Conservation (phyloP, 805 yeast species). For the Scheffersomyces lignosus region DNA sequence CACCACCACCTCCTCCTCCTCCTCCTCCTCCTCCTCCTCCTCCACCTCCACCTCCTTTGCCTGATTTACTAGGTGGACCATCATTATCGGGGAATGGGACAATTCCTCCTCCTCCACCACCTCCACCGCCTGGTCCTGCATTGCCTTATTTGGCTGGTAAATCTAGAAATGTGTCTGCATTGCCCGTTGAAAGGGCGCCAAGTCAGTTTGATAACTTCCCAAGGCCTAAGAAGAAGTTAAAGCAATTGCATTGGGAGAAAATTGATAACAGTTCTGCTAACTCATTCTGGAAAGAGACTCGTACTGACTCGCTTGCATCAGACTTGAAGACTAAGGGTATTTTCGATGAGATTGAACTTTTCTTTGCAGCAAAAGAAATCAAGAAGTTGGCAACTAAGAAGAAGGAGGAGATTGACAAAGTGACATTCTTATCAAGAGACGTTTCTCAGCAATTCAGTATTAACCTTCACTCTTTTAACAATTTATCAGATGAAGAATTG, state of each 20-base stretch:
- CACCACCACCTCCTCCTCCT: conserved; percentile 11
- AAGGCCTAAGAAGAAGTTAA: conserved; percentile 58
- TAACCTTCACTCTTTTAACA: conserved; percentile 64
- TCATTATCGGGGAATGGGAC: conserved; percentile 10
- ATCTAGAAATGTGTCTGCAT: neutral
- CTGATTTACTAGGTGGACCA: conserved; percentile 8
- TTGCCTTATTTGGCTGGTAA: conserved; percentile 11
- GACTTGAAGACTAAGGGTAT: conserved; percentile 60
- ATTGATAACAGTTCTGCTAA: conserved; percentile 49
- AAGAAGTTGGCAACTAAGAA: conserved; percentile 43
- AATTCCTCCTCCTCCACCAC: conserved; percentile 29
- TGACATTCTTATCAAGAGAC: conserved; percentile 65
- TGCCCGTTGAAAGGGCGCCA: conserved; percentile 9
- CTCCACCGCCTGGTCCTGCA: conserved; percentile 27
- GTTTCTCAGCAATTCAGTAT: conserved; percentile 79
- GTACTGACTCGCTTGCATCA: conserved; percentile 44
- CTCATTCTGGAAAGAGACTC: conserved; percentile 62
- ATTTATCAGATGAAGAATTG: conserved; percentile 53
- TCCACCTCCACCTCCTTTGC: conserved; percentile 18
- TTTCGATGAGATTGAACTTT: conserved; percentile 60
- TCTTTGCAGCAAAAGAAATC: conserved; percentile 59
- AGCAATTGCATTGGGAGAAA: conserved; percentile 84
- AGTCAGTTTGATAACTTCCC: conserved; percentile 49
- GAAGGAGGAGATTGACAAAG: conserved; percentile 45
- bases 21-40: conserved; percentile 25